A percentile compares a stretch with the other conserved stretches of the same genome.
Conservation (phyloP, 768 basidiomycete genomes). For the Pleurotus sapidus region DNA sequence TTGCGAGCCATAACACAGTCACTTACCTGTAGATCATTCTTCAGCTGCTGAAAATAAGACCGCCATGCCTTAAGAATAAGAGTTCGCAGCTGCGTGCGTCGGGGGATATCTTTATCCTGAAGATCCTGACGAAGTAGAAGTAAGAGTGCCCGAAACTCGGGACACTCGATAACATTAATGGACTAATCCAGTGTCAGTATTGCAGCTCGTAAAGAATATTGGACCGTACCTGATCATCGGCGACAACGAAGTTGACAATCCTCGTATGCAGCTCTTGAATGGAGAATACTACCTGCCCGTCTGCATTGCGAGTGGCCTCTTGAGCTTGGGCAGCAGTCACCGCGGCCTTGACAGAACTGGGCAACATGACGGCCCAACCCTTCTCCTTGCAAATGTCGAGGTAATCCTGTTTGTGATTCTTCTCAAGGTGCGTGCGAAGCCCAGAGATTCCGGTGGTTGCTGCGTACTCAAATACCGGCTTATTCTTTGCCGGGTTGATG, state of each 20-base stretch:
- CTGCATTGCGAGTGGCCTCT: not conserved
- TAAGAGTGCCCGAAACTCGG: slow-evolving; percentile 22
- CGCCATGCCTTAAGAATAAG: slow-evolving; percentile 20
- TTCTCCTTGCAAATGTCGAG: not conserved
- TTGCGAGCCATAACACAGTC: no score
- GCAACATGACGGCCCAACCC: not conserved
- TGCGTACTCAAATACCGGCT: not conserved
- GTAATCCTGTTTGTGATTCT: not conserved
- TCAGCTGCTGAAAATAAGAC: slow-evolving; percentile 18
- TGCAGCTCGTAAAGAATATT: not conserved
- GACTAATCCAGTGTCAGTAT: slow-evolving; percentile 12
- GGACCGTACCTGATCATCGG: slow-evolving; percentile 7
- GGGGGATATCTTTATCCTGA: slow-evolving; percentile 22
- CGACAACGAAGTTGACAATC: slow-evolving; percentile 8
- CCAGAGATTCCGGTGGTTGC: not conserved
- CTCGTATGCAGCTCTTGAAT: not conserved
- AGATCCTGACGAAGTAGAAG: slow-evolving; percentile 19
- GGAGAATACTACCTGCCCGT: not conserved
- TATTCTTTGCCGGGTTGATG: not conserved
- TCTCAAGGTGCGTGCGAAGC: slow-evolving; percentile 2
- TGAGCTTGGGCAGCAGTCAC: not conserved
- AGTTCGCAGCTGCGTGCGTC: slow-evolving; percentile 16
- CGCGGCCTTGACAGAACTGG: not conserved
- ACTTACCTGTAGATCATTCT: slow-evolving; percentile 20
- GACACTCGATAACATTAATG: slow-evolving; percentile 24